Base-by-base conservation (phyloP, 1,139 yeast genomes). In the Scheffersomyces parashehatae region DNA sequence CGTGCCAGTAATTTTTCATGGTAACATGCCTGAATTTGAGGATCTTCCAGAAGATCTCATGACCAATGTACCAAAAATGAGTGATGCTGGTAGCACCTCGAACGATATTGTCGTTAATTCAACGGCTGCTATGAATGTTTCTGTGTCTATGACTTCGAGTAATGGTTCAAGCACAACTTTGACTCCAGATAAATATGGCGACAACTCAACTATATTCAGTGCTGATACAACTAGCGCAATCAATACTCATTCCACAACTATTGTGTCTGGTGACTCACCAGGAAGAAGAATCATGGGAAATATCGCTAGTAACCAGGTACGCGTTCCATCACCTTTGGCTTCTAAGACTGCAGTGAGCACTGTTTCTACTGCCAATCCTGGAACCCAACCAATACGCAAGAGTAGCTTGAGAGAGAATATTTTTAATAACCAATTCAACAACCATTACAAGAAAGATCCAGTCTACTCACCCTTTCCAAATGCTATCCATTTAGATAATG, bases 361-460 rank as follows among this genome's bases (percentile, higher is more conserved):
- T 10, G 28, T 15, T 10, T 29, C 24, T 14, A 14, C 29, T 3
- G 26, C 40, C 13, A 30, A n/a, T 12, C 36, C 36, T 11, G 13
- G 9, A 10, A 3, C 7, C 8, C 36, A 20, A n/a, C 15, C 30
- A 12, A 28, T 12, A 31, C 15, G 35, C 11, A 31, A 31, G 35
- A 13, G 15, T 26, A 28, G 34, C 10, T 34, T 32, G 33, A 28
- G 32, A 30, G 38, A 38, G 20, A 40, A 29, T 14, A 35, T 45
- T 35, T 42, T 37, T 36, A 43, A 54, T 44, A 53, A 55, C 41
- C 64, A 62, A 40, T 76, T 63, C 55, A 72, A 70, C 43, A 77
- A 77, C 48, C 81, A 77, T 50, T 75, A 75, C 53, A 70, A 67
- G 46, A 75, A 74, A 45, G 75, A 69, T 24, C 76, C 75, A 1